Evolutionary conservation across 768 basidiomycete species (phyloP).

Genomic region (Phlebiopsis gigantea): DNA sequence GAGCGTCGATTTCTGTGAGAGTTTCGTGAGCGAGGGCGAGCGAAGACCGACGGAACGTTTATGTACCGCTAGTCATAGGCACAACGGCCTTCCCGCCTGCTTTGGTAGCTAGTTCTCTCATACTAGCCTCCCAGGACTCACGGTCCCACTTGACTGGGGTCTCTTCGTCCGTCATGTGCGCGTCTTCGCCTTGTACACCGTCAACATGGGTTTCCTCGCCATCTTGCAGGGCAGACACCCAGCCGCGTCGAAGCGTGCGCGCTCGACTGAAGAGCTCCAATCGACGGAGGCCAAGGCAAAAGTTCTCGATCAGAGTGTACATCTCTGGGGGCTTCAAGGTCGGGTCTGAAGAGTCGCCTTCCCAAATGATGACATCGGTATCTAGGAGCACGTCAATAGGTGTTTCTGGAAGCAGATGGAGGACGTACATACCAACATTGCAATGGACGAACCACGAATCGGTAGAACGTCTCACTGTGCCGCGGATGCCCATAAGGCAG

Average conservation of each 20-base stretch:
- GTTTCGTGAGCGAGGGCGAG: not conserved
- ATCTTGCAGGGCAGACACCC: slow-evolving; percentile 81
- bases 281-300: slow-evolving; percentile 89
- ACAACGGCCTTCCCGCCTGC: slow-evolving; percentile 57
- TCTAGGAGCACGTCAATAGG: slow-evolving; percentile 38
- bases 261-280: slow-evolving; percentile 83
- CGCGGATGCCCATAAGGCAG: slow-evolving; percentile 94
- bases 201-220: slow-evolving; percentile 50
- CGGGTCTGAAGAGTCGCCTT: slow-evolving; percentile 82
- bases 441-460: slow-evolving; percentile 98
- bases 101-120: slow-evolving; percentile 43
- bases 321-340: slow-evolving; percentile 90
- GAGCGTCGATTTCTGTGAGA: slow-evolving; percentile 80
- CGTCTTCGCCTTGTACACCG: slow-evolving; percentile 24
- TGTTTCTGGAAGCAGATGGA: not conserved
- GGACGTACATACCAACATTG: slow-evolving; percentile 72
- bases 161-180: slow-evolving; percentile 21
- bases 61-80: slow-evolving; percentile 50
- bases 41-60: not conserved
- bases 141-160: slow-evolving; percentile 50
- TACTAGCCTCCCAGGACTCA: slow-evolving; percentile 59
- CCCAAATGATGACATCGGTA: slow-evolving; percentile 96
- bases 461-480: slow-evolving; percentile 90
- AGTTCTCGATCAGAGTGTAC: slow-evolving; percentile 95
- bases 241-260: slow-evolving; percentile 72